Evolutionary conservation across 345 rosid species (phyloP).

Genomic region (Aurinia saxatilis): DNA sequence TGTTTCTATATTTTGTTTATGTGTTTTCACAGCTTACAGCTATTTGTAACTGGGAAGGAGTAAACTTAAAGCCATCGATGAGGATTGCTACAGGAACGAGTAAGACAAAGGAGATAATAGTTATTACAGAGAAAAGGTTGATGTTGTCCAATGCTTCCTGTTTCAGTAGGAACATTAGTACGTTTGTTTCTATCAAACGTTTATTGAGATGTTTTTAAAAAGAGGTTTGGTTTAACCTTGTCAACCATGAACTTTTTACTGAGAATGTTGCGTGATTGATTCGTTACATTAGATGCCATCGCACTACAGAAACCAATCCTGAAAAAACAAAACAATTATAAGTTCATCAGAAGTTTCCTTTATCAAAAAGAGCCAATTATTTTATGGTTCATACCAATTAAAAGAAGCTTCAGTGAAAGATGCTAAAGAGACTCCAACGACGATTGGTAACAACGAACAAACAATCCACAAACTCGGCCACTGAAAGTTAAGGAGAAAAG

Average conservation of each 20-base stretch:
- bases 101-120: constrained; percentile 56
- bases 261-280: constrained; percentile 80
- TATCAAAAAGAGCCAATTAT: too few relatives aligned
- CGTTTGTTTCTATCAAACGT: background rate
- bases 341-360: background rate
- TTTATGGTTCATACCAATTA: constrained; percentile 66
- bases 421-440: constrained; percentile 81
- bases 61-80: constrained; percentile 58
- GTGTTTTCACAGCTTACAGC: constrained; percentile 54
- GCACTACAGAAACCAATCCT: constrained; percentile 88
- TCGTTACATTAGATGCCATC: constrained; percentile 90
- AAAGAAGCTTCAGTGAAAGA: constrained; percentile 77
- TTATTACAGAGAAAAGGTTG: constrained; percentile 79
- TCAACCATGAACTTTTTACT: constrained; percentile 73
- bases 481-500: constrained; percentile 34
- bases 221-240: constrained; percentile 10
- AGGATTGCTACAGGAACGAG: constrained; percentile 61
- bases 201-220: background rate
- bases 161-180: background rate
- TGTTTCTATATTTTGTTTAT: background rate
- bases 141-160: constrained; percentile 81
- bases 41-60: constrained; percentile 54
- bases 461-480: constrained; percentile 56
- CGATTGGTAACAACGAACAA: constrained; percentile 62
- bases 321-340: constrained; percentile 9